phyloP scores from a whole-genome alignment of 2,329 filamentous ascomycete species.

The Colletotrichum lini region DNA sequence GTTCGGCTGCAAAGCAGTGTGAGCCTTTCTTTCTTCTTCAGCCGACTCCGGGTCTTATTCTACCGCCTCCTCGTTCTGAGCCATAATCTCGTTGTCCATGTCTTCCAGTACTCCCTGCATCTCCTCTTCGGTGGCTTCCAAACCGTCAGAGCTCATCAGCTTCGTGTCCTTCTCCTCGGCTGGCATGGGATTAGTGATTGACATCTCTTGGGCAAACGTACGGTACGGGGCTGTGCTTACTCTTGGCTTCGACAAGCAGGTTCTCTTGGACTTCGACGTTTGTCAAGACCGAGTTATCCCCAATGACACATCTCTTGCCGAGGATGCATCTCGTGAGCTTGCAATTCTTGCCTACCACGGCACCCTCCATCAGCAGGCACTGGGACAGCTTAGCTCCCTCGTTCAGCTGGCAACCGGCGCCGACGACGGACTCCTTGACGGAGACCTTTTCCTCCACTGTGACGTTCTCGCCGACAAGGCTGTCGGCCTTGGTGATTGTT shows the following conservation, averaged over 20 bases:
- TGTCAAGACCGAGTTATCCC: conserved; percentile 84
- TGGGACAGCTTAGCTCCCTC: conserved; percentile 88
- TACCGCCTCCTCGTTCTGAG: conserved; percentile 43
- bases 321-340: conserved; percentile 91
- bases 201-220: background rate
- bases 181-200: conserved; percentile 52
- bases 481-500: conserved; percentile 86
- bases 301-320: conserved; percentile 84
- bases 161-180: conserved; percentile 78
- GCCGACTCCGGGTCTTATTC: conserved; percentile 21
- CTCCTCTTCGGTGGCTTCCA: conserved; percentile 75
- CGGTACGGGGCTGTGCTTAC: conserved; percentile 60
- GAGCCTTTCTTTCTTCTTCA: conserved; percentile 26
- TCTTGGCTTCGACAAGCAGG: conserved; percentile 84
- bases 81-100: conserved; percentile 55
- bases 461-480: conserved; percentile 89
- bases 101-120: conserved; percentile 67
- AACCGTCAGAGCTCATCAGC: conserved; percentile 76
- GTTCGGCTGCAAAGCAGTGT: background rate
- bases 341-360: conserved; percentile 85
- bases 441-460: conserved; percentile 89
- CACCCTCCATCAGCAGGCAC: conserved; percentile 94
- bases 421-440: conserved; percentile 94
- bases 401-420: conserved; percentile 87
- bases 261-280: conserved; percentile 96